Base-by-base conservation (phyloP, 2,329 filamentous ascomycete species). In the Scedosporium minutisporum region DNA sequence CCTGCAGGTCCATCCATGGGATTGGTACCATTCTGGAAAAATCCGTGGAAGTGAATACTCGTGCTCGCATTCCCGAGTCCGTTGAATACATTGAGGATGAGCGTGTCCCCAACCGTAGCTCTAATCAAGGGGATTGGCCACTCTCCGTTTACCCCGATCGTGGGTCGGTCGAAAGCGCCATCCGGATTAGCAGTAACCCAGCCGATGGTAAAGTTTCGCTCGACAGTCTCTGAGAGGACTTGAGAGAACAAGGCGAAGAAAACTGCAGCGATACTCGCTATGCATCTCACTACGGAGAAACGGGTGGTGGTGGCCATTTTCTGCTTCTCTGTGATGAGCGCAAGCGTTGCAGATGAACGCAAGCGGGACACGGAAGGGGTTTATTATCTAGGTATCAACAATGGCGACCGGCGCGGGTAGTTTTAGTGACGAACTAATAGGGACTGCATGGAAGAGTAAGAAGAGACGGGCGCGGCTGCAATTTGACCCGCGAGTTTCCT, bases 131-230 rank as follows among this genome's bases (percentile, higher is more conserved):
- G 90, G 61, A 89, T 81, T 1, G 90, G 90, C 87, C 89, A 91
- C 75, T 87, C 72, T 3, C 83, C 84, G 69, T 95, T 93, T 76
- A 93, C 88, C 55, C 87, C 88, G 69, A 93, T 89, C 3, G 83
- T 82, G n/a, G 85, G 80, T 33, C 89, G 81, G 48, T 82, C 78
- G 64, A 80, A 80, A 6, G 80, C 76, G 23, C 86, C 87, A 74
- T 93, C 90, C 0, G 90, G 90, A 68, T 89, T 88, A 44, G 87
- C 83, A 51, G 75, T 82, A 10, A 90, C 84, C 89, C 89, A 92
- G 63, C 81, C 82, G 65, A 91, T 78, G 68, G 87, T 84, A 75
- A 88, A 91, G 71, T 89, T 78, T 69, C 87, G 83, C 4, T 76
- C 80, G 62, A 86, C 75, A 0, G 78, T 83, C 10, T 76, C 78